Conservation (phyloP, 768 basidiomycete species). For the Jaapia argillacea region DNA sequence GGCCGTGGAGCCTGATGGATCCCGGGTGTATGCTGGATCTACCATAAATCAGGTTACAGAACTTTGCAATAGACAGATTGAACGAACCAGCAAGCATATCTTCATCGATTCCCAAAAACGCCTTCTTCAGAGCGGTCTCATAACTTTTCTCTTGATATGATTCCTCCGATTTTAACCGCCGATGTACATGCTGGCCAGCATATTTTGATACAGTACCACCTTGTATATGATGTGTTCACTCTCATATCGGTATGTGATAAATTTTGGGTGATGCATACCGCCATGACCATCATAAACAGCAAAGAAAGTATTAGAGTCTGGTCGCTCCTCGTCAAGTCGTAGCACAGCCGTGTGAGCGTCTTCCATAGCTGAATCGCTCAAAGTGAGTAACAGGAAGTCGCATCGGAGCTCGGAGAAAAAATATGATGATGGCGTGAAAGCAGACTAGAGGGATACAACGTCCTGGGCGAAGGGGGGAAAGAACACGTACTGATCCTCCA, state of each 20-base stretch:
- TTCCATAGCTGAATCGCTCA: constrained; percentile 72
- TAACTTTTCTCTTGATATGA: constrained; percentile 64
- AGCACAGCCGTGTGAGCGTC: constrained; percentile 81
- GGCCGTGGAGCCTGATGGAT: constrained; percentile 95
- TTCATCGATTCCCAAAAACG: constrained; percentile 92
- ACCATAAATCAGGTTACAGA: constrained; percentile 10
- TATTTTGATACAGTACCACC: constrained; percentile 80
- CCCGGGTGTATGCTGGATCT: constrained; percentile 83
- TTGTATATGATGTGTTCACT: constrained; percentile 27
- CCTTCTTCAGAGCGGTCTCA: constrained; percentile 69
- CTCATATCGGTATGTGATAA: neutral
- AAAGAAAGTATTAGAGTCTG: constrained; percentile 67
- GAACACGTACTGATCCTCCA: constrained; percentile 79
- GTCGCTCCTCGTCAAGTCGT: constrained; percentile 45
- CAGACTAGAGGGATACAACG: neutral
- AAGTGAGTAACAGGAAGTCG: neutral
- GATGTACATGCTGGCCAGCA: constrained; percentile 78
- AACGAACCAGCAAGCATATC: constrained; percentile 75
- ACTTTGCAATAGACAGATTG: neutral
- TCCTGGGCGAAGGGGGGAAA: neutral
- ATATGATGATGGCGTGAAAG: neutral
- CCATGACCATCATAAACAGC: constrained; percentile 99
- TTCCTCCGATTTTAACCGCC: constrained; percentile 63
- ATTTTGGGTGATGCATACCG: constrained; percentile 42
- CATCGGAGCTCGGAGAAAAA: constrained; percentile 2